Evolutionary conservation across 202 grass and related monocot species (phyloP).

Genomic region (Zizania palustris): DNA sequence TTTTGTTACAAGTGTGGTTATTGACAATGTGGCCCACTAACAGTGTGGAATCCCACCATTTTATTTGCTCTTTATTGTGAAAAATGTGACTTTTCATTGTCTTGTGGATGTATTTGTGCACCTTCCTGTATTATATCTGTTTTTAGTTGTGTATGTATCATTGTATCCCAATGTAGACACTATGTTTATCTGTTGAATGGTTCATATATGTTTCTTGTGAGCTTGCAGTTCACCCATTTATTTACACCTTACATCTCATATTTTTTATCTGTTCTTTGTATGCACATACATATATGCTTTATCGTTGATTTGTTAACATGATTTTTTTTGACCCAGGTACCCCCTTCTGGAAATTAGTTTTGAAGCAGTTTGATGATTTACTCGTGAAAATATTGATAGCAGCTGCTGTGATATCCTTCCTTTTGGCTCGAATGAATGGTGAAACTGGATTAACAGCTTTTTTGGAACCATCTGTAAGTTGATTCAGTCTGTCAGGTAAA

Average conservation of each 20-base stretch:
- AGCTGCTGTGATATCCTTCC: conserved; percentile 86
- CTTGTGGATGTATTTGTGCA: not conserved
- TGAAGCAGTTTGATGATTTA: conserved; percentile 99
- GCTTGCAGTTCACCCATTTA: not conserved
- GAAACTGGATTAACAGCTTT: conserved; percentile 87
- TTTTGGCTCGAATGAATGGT: conserved; percentile 93
- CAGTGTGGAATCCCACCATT: not conserved
- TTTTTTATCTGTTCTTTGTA: conserved; percentile 7
- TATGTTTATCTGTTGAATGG: not conserved
- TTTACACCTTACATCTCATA: conserved; percentile 16
- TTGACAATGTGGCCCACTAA: not conserved
- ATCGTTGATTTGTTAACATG: conserved; percentile 30
- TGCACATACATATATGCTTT: conserved; percentile 1
- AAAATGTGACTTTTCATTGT: not conserved
- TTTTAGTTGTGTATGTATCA: conserved; percentile 3
- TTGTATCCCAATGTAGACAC: not conserved
- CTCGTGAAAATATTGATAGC: conserved; percentile 99
- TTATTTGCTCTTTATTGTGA: not conserved
- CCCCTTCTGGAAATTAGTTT: conserved; percentile 91
- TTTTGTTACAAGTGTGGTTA: not conserved
- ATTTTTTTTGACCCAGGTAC: conserved; percentile 60
- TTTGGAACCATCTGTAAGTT: conserved; percentile 97
- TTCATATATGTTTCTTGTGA: not conserved
- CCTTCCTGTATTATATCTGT: not conserved
- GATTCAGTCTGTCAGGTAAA: conserved; percentile 37